These are phyloP conservation scores for Aspergillus uvarum DNA, from an alignment of 2,329 filamentous ascomycete species.

Conservation along the genomic window DNA sequence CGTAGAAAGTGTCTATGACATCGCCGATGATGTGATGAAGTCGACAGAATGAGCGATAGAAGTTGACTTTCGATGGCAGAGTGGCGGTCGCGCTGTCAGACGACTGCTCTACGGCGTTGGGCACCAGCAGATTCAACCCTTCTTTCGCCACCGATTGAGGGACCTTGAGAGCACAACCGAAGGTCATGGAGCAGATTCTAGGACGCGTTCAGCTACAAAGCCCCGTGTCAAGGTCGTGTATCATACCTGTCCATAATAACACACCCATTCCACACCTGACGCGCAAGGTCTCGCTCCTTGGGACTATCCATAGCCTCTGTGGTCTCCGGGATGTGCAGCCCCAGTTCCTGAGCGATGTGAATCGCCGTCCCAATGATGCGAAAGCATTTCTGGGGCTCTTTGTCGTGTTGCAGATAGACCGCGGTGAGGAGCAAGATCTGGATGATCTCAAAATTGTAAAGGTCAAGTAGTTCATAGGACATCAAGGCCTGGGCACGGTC, in stretches of 20 bases:
- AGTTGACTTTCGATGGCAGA: background rate
- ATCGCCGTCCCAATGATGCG: background rate
- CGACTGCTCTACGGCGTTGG: background rate
- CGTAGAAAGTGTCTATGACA: background rate
- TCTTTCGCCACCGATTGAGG: background rate
- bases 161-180: background rate
- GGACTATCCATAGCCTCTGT: background rate
- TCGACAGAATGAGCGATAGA: background rate
- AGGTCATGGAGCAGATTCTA: constrained; percentile 5
- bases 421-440: background rate
- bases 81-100: background rate
- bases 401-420: background rate
- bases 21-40: constrained; percentile 2
- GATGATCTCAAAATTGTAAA: background rate
- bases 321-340: background rate
- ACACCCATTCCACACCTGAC: constrained; percentile 1
- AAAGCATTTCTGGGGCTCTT: background rate
- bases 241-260: constrained; percentile 1
- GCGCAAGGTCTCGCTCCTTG: background rate
- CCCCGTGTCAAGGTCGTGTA: background rate
- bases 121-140: background rate
- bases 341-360: background rate
- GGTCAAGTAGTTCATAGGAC: background rate
- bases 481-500: background rate
- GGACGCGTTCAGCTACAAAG: background rate